phyloP scores from a whole-genome alignment of 257 asterid genomes.

The Nicotiana paniculata region DNA sequence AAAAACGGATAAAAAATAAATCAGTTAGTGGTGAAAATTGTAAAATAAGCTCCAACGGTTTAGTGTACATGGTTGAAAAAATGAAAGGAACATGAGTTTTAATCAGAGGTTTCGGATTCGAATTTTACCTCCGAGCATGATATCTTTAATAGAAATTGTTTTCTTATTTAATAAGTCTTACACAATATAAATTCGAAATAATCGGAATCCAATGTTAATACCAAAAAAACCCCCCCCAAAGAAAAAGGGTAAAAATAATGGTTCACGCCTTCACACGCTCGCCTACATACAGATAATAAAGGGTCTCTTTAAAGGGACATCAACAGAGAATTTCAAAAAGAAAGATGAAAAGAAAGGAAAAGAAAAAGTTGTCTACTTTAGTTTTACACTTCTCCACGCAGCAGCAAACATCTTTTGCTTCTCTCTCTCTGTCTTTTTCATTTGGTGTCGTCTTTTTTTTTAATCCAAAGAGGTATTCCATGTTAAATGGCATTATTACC shows the following conservation, averaged over 20 bases:
- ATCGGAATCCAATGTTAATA: rapidly evolving
- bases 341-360: not conserved
- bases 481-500: not conserved
- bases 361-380: constrained; percentile 24
- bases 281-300: constrained; percentile 4
- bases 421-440: not conserved
- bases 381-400: constrained; percentile 10
- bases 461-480: not conserved
- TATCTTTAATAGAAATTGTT: too few species aligned
- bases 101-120: too few species aligned
- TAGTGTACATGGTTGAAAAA: too few species aligned
- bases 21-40: too few species aligned
- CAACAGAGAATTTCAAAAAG: constrained; percentile 17
- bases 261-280: constrained; percentile 18
- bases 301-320: not conserved
- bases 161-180: too few species aligned
- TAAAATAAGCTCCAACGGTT: too few species aligned
- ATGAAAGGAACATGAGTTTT: too few species aligned
- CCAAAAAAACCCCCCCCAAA: too few species aligned
- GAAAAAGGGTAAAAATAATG: not conserved
- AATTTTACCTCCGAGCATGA: too few species aligned
- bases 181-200: too few species aligned
- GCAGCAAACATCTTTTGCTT: not conserved
- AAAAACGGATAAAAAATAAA: too few species aligned
- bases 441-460: not conserved